phyloP scores from a whole-genome alignment of 2,329 filamentous ascomycete species.

The Fusarium pseudoanthophilum region DNA sequence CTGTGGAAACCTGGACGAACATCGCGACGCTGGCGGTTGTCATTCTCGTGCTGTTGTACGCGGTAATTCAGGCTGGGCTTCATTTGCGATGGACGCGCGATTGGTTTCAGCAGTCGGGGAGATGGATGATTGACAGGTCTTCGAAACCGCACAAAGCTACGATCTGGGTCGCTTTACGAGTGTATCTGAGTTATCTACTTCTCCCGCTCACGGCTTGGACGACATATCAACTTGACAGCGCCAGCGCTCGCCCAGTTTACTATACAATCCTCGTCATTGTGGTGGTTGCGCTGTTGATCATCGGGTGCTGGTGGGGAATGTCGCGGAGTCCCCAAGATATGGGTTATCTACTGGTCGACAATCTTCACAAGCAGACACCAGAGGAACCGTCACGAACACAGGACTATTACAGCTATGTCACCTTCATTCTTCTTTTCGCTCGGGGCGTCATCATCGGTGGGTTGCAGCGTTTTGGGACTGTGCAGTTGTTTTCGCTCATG shows the following conservation, averaged over 20 bases:
- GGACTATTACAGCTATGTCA: constrained; percentile 54
- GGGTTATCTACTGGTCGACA: constrained; percentile 53
- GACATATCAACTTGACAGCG: constrained; percentile 71
- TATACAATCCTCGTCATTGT: constrained; percentile 49
- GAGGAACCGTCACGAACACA: constrained; percentile 53
- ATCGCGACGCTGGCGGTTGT: constrained; percentile 73
- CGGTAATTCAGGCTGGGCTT: constrained; percentile 59
- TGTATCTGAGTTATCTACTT: constrained; percentile 81
- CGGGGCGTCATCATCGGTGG: constrained; percentile 31
- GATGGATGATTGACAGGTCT: constrained; percentile 20
- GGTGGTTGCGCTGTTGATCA: constrained; percentile 38
- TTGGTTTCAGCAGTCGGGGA: constrained; percentile 51
- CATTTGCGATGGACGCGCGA: constrained; percentile 52
- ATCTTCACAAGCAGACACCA: constrained; percentile 73
- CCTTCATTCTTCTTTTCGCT: constrained; percentile 27
- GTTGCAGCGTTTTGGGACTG: constrained; percentile 21
- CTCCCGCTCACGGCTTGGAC: constrained; percentile 77
- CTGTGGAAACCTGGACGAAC: constrained; percentile 73
- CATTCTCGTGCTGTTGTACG: constrained; percentile 67
- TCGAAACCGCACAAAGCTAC: constrained; percentile 50
- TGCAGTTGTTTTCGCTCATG: constrained; percentile 25
- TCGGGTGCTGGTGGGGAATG: constrained; percentile 47
- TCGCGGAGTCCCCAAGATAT: constrained; percentile 38
- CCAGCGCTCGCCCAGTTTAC: constrained; percentile 31
- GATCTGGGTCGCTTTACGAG: constrained; percentile 66